Percentiles rank a stretch among this genome's conserved stretches.
These are phyloP conservation scores for Galerina sulciceps DNA, from an alignment of 768 basidiomycete species.

Conservation along the genomic window DNA sequence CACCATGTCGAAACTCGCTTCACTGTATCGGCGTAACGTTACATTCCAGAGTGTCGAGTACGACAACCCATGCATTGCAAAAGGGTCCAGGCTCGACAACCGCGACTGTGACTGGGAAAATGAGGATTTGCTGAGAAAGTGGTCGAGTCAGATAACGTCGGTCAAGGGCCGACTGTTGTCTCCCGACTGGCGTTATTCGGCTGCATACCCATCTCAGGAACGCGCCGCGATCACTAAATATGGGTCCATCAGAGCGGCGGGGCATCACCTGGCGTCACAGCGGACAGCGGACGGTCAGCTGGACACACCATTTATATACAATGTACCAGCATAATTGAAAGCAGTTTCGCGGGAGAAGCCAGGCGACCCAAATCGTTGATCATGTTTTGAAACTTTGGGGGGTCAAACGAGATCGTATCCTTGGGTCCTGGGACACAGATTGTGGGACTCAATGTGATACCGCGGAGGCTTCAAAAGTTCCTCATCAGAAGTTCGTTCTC, in stretches of 20 bases:
- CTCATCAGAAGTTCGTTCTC: constrained; percentile 16
- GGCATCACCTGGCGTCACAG: background rate
- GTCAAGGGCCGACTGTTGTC: too few species aligned
- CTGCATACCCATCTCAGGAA: background rate
- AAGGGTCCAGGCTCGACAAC: too few species aligned
- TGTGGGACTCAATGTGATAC: constrained; percentile 7
- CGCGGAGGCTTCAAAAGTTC: constrained; percentile 12
- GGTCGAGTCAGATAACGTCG: too few species aligned
- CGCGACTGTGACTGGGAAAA: too few species aligned
- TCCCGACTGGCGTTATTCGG: background rate
- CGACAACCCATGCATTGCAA: background rate
- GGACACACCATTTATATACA: background rate
- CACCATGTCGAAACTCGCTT: background rate
- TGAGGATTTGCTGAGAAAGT: too few species aligned
- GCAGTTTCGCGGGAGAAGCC: constrained; percentile 20
- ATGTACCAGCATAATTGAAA: constrained; percentile 4
- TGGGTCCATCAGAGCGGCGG: constrained; percentile 1
- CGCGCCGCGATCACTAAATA: background rate
- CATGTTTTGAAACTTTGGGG: background rate
- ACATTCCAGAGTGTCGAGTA: background rate
- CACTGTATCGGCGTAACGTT: background rate
- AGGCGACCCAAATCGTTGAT: background rate
- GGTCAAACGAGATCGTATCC: background rate
- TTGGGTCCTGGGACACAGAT: constrained; percentile 1
- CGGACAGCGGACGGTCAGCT: constrained; percentile 2